Evolutionary conservation across 768 basidiomycete genomes (phyloP), one percentile per base, ranked within the genome.

Genomic region (Kwoniella botswanensis): DNA sequence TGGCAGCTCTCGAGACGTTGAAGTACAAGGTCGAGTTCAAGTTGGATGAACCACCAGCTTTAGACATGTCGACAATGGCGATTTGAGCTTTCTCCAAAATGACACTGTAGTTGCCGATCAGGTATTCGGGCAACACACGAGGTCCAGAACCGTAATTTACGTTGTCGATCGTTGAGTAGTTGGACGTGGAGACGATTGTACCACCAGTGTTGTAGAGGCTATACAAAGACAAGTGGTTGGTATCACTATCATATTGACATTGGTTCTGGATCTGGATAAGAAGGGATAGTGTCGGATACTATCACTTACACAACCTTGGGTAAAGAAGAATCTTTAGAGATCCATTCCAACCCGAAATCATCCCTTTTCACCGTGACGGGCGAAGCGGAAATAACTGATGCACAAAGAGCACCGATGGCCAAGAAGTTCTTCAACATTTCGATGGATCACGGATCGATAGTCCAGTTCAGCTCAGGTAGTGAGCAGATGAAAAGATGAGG

Each of bases 1-100:
- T 81, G 29, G 78, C 76, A 13, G 71, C 65, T 24, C 74, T 71
- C 12, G 72, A 64, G 29, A 74, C 60, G 57, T 70, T 71, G 46
- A 62, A 64, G 42, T 66, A 70, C 43, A 67, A 44, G 4, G 62
- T 56, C 2, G 73, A 74, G 50, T 70, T 71, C 18, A 69, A 26
- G 35, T 66, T 73, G 21, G 66, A 59, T 6, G 44, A 50, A 4
- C 71, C 67, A 17, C 42, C 55, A 53, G 67, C 52, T 5, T 41
- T 43, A 35, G 67, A 62, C 50, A 73, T 52, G 44, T 58, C 56
- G 46, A 73, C 67, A 17, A 73, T 58, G 29, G 67, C 71, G 46
- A 73, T 46, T 53, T 73, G 71, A 12, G 71, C 71, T 4, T 59
- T 65, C 12, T 69, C 59, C 4, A 73, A 63, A 26, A 73, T 56